Percentiles rank a stretch among this genome's conserved stretches.
Conservation (phyloP, 2,329 filamentous ascomycete species). For the Monosporascus sp. region DNA sequence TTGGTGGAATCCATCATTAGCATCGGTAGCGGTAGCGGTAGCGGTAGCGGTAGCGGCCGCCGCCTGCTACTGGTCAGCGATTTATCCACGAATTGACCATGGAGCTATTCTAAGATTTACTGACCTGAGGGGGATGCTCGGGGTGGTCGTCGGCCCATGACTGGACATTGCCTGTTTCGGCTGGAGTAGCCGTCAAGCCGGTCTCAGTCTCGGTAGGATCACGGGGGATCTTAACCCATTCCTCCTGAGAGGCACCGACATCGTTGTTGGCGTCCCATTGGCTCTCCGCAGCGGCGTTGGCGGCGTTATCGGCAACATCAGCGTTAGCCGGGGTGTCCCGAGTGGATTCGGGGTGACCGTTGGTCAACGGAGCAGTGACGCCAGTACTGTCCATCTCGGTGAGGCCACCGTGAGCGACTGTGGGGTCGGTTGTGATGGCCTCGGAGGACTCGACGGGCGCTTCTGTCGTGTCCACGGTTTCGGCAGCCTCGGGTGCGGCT, state of each 20-base stretch:
- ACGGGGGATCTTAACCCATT: constrained; percentile 71
- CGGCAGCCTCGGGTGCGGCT: constrained; percentile 25
- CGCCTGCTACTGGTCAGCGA: constrained; percentile 8
- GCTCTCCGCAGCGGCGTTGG: constrained; percentile 58
- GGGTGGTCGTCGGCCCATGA: constrained; percentile 82
- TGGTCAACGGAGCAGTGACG: constrained; percentile 32
- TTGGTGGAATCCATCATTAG: constrained; percentile 27
- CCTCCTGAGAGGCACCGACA: constrained; percentile 52
- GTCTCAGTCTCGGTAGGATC: constrained; percentile 71
- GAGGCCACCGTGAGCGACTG: constrained; percentile 59
- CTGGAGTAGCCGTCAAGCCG: constrained; percentile 56
- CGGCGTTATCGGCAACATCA: constrained; percentile 45
- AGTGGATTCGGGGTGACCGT: constrained; percentile 37
- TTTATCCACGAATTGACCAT: neutral
- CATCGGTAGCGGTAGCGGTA: constrained; percentile 16
- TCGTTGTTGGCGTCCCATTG: constrained; percentile 57
- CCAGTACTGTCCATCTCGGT: constrained; percentile 58
- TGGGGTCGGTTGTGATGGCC: constrained; percentile 54
- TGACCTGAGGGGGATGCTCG: constrained; percentile 42
- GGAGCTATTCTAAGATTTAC: constrained; percentile 11
- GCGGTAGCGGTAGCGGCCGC: constrained; percentile 10
- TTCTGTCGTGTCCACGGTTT: constrained; percentile 29
- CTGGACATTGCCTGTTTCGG: constrained; percentile 48
- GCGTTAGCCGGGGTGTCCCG: constrained; percentile 41
- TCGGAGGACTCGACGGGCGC: constrained; percentile 23